A percentile compares a stretch with the other conserved stretches of the same genome.
These are phyloP conservation scores for Cercospora zeina DNA, from an alignment of 2,329 filamentous ascomycete species.

Conservation along the genomic window DNA sequence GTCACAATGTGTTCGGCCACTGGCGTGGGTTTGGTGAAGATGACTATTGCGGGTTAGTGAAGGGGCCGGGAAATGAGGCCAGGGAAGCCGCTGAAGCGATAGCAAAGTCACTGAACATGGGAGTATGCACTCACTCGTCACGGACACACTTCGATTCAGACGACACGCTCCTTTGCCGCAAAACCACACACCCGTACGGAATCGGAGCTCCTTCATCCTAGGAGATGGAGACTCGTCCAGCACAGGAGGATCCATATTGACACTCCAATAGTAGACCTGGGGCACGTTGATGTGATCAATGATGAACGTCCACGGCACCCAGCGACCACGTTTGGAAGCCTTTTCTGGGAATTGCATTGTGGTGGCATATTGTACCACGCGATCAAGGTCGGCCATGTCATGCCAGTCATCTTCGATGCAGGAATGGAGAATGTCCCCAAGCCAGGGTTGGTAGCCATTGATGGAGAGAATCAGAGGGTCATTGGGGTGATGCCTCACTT, in stretches of 20 bases:
- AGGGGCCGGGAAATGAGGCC: not conserved
- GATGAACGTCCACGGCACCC: slow-evolving; percentile 43
- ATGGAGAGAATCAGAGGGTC: slow-evolving; percentile 41
- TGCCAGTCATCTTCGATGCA: slow-evolving; percentile 41
- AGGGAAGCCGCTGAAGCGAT: too few species aligned
- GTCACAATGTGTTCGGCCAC: slow-evolving; percentile 40
- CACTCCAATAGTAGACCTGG: slow-evolving; percentile 44
- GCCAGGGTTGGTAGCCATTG: slow-evolving; percentile 42
- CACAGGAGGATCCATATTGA: slow-evolving; percentile 36
- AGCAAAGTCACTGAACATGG: not conserved
- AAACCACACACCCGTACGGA: slow-evolving; percentile 42
- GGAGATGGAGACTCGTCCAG: slow-evolving; percentile 32
- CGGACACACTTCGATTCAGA: slow-evolving; percentile 36
- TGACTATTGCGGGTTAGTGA: slow-evolving; percentile 25
- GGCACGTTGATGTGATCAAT: slow-evolving; percentile 44
- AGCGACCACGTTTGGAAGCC: slow-evolving; percentile 35
- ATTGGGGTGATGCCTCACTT: slow-evolving; percentile 35
- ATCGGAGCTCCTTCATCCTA: slow-evolving; percentile 39
- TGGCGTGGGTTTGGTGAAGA: slow-evolving; percentile 39
- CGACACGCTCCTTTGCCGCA: slow-evolving; percentile 40
- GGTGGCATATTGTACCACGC: slow-evolving; percentile 40
- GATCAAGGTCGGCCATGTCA: slow-evolving; percentile 40
- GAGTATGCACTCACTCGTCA: slow-evolving; percentile 18
- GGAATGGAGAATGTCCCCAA: slow-evolving; percentile 38
- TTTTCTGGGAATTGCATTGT: slow-evolving; percentile 43